Conservation (phyloP, 768 basidiomycete genomes). For the Sarcodon sp. region DNA sequence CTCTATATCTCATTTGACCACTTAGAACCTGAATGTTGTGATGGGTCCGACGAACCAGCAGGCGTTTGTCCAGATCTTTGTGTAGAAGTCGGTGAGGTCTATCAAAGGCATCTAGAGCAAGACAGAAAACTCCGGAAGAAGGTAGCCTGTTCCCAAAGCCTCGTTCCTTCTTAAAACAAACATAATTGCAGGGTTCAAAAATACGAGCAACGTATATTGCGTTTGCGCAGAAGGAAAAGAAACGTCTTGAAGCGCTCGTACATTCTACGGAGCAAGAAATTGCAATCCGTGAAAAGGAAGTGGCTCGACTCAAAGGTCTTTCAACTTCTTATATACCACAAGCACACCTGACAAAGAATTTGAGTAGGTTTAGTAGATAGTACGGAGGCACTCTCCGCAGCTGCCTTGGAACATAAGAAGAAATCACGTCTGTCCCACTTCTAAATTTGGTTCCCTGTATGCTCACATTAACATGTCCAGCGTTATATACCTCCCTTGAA, state of each 20-base stretch:
- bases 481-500: slow-evolving; percentile 65
- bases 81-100: slow-evolving; percentile 55
- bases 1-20: slow-evolving; percentile 6
- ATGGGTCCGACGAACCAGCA: slow-evolving; percentile 83
- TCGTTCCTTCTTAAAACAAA: background rate
- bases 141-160: slow-evolving; percentile 25
- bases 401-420: slow-evolving; percentile 75
- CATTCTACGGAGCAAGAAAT: slow-evolving; percentile 46
- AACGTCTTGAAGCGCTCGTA: slow-evolving; percentile 57
- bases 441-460: background rate
- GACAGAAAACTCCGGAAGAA: slow-evolving; percentile 72
- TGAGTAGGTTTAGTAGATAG: slow-evolving; percentile 60
- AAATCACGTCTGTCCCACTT: slow-evolving; percentile 54
- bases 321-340: background rate
- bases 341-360: background rate
- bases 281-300: slow-evolving; percentile 51
- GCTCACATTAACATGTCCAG: slow-evolving; percentile 23
- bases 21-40: slow-evolving; percentile 87
- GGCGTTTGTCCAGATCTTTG: slow-evolving; percentile 77
- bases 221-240: slow-evolving; percentile 84
- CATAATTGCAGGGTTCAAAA: slow-evolving; percentile 61
- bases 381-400: slow-evolving; percentile 67
- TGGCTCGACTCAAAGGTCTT: slow-evolving; percentile 57
- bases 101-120: slow-evolving; percentile 57
- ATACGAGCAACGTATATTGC: slow-evolving; percentile 81